Conservation (phyloP, 2,329 filamentous ascomycete species). For the Diaporthe helianthi region DNA sequence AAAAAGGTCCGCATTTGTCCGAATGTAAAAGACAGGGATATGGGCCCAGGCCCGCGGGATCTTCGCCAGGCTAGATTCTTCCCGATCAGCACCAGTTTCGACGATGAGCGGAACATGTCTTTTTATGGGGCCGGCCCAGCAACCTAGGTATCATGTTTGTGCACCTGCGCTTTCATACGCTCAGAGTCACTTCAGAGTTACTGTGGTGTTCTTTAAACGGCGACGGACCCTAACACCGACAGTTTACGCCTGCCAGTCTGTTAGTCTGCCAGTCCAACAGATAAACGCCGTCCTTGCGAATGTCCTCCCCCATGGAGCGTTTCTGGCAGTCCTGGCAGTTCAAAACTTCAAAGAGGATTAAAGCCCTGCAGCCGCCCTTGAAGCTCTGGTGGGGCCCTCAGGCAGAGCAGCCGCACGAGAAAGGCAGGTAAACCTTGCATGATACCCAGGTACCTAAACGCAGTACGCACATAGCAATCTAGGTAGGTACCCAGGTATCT, state of each 20-base stretch:
- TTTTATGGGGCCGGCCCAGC: conserved; percentile 16
- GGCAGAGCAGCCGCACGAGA: neutral
- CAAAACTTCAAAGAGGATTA: too few species aligned
- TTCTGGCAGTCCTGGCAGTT: too few species aligned
- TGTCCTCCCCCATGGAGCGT: neutral
- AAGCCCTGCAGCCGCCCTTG: neutral
- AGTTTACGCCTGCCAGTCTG: neutral
- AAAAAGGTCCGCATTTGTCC: conserved; percentile 10
- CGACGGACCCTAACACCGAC: neutral
- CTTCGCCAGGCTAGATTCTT: conserved; percentile 18
- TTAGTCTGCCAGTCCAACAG: too few species aligned
- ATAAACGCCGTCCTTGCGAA: neutral
- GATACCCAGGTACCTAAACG: neutral
- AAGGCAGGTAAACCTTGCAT: neutral
- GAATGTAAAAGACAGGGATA: neutral
- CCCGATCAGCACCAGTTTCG: conserved; percentile 19
- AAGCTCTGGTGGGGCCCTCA: conserved; percentile 9
- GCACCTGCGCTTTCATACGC: conserved; percentile 2
- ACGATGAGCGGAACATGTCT: conserved; percentile 22
- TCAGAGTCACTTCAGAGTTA: too few species aligned
- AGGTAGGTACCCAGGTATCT: neutral
- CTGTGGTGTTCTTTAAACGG: neutral
- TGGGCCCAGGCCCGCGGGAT: conserved; percentile 18
- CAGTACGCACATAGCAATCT: too few species aligned
- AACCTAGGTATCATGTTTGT: conserved; percentile 1